Percentiles rank a stretch among this genome's conserved stretches.
These are phyloP conservation scores for Tetrastigma voinierianum DNA, from an alignment of 164 flowering plant species.

Conservation along the genomic window DNA sequence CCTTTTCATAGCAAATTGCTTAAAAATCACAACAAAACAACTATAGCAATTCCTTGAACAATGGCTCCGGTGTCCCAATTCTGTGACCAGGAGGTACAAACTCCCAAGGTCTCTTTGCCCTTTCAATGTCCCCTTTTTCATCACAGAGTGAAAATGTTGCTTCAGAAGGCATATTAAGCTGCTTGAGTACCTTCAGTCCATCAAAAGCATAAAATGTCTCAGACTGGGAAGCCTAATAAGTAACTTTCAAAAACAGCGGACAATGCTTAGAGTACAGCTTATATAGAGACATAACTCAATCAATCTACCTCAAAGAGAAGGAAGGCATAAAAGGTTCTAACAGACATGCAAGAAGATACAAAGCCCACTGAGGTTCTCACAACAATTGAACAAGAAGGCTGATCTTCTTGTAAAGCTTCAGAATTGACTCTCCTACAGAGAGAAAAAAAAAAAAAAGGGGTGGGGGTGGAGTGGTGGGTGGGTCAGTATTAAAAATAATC, in stretches of 20 bases:
- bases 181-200: slow-evolving; percentile 67
- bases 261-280: too few species aligned
- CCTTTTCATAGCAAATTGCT: slow-evolving; percentile 1
- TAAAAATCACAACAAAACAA: not conserved
- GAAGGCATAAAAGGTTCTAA: slow-evolving; percentile 98
- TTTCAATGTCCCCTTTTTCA: slow-evolving; percentile 61
- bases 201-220: slow-evolving; percentile 6
- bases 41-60: slow-evolving; percentile 82
- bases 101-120: slow-evolving; percentile 76
- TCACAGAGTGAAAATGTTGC: slow-evolving; percentile 54
- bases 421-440: slow-evolving; percentile 72
- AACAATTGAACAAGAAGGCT: slow-evolving; percentile 64
- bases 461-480: too few species aligned
- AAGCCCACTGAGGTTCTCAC: slow-evolving; percentile 83
- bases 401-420: slow-evolving; percentile 89
- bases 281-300: too few species aligned
- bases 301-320: slow-evolving; percentile 70
- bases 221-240: not conserved
- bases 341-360: slow-evolving; percentile 83
- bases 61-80: slow-evolving; percentile 77
- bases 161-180: slow-evolving; percentile 67
- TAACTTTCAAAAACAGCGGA: not conserved
- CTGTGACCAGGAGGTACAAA: slow-evolving; percentile 69
- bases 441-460: too few species aligned
- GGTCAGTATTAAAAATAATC: too few species aligned